Base-by-base conservation (phyloP, 495 filamentous ascomycete genomes). In the Astrothelium subdiscretum region DNA sequence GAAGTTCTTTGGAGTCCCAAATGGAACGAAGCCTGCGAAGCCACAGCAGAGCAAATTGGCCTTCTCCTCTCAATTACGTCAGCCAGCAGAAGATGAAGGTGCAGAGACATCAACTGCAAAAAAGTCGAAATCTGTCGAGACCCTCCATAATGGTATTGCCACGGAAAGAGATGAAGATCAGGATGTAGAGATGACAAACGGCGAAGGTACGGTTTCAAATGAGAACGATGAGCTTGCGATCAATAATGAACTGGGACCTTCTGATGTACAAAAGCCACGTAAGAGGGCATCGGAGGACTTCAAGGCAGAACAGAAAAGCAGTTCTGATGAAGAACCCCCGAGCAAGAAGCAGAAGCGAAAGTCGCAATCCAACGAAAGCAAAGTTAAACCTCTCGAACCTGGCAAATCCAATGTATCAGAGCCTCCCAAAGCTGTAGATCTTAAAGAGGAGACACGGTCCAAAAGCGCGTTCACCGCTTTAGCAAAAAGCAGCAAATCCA, bases 1-100 rank as follows among this genome's bases (percentile, higher is more conserved):
- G 43, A 87, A 86, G 69, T 91, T 90, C 78, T 90, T 91, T 69
- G 79, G 78, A 31, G 73, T 80, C 58, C 76, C 78, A 2, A 80
- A 81, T 68, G 82, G 80, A 32, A 70, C 76, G 2, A 80, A 79
- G 44, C 65, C 77, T 3, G 79, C 81, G 8, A 79, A 80, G 2
- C 80, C 81, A 31, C 85, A 88, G 72, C 91, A 95, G 73, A 85
- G 89, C 1, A 70, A 65, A 59, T 35, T 70, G n/a, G 62, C 59
- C 52, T 69, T 69, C 61, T 68, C 63, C 3, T 63, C 63, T 1
- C 70, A 69, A 51, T 59, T 65, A 35, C 61, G 58, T 8, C 58
- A 60, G 51, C 11, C 35, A 18, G 10, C 62, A 22, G 58, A 42
- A 35, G 29, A 42, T 32, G 24, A 38, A 38, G 38, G 12, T 18